phyloP scores from a whole-genome alignment of 306 rosid species.

The Erythrophleum fordii region DNA sequence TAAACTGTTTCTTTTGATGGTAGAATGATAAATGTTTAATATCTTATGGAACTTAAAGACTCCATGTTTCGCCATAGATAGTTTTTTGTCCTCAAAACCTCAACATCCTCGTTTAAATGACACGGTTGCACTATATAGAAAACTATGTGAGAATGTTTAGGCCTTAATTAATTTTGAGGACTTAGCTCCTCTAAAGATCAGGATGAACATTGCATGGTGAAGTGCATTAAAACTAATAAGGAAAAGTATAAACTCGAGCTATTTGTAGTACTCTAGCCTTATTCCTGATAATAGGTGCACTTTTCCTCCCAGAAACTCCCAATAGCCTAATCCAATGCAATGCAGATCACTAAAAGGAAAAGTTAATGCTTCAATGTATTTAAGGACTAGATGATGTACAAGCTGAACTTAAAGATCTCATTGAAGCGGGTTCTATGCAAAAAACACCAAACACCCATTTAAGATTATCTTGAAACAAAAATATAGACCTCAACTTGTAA shows the following conservation, averaged over 20 bases:
- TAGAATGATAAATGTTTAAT: too few species aligned
- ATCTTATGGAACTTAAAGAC: not conserved
- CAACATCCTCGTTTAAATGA: too few species aligned
- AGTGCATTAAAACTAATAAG: too few species aligned
- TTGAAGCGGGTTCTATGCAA: not conserved
- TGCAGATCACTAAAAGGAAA: constrained; percentile 51
- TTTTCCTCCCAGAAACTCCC: constrained; percentile 89
- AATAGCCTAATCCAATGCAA: constrained; percentile 69
- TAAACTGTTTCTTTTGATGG: too few species aligned
- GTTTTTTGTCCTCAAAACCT: not conserved
- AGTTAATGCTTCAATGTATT: constrained; percentile 53
- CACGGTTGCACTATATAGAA: too few species aligned
- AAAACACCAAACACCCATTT: not conserved
- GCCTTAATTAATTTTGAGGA: not conserved
- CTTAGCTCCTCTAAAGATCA: not conserved
- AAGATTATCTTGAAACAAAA: not conserved
- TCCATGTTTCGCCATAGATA: not conserved
- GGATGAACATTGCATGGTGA: not conserved
- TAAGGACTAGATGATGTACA: constrained; percentile 49
- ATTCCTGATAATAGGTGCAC: constrained; percentile 34
- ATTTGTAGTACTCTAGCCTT: not conserved
- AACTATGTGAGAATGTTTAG: too few species aligned
- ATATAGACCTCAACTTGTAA: not conserved
- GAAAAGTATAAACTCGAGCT: too few species aligned
- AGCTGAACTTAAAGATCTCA: constrained; percentile 31